Evolutionary conservation across 805 yeast genomes (phyloP), one percentile per base, ranked within the genome.

Genomic region (Maudiozyma serrabonitensis): DNA sequence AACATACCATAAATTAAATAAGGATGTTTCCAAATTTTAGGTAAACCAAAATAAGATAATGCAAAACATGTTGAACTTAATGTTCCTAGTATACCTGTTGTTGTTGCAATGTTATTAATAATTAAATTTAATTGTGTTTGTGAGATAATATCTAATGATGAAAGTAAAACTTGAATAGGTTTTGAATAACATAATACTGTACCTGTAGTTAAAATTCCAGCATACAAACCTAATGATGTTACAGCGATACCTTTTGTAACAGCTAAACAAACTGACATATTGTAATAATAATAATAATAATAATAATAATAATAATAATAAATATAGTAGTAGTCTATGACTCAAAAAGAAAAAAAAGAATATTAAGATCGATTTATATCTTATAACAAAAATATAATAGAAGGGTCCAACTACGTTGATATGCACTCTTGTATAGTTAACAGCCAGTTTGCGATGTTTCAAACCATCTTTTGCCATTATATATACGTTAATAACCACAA

Each of bases 141-240:
- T 46, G 37, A 49, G 45, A 16, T 71, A 69, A 50, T 16, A 46
- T 53, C 53, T 9, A 51, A 23, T 12, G 51, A 43, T 1, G 48
- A n/a, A 6, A 50, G n/a, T 4, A 50, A 60, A 46, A 51, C 63
- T 25, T 53, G 44, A 9, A 53, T 46, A 6, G 54, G 31, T 15
- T 43, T 19, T 4, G 41, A 23, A 50, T 46, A 26, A 13, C 54
- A 28, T 5, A 56, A 15, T 9, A 57, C 3, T n/a, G 68, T 52
- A 1, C 75, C 62, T 44, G 74, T 57, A 7, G 60, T 50, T 18
- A 56, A 52, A 2, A 76, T 64, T 16, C 81, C 76, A 4, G 85
- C 70, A 56, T 80, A 72, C 52, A 84, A 61, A n/a, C 91, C 93
- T 45, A 84, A 65, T 11, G 89, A 77, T 4, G 84, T 73, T 37